Evolutionary conservation across 2,329 filamentous ascomycete genomes (phyloP), one percentile per base, ranked within the genome.

Genomic region (Lecanicillium sp.): DNA sequence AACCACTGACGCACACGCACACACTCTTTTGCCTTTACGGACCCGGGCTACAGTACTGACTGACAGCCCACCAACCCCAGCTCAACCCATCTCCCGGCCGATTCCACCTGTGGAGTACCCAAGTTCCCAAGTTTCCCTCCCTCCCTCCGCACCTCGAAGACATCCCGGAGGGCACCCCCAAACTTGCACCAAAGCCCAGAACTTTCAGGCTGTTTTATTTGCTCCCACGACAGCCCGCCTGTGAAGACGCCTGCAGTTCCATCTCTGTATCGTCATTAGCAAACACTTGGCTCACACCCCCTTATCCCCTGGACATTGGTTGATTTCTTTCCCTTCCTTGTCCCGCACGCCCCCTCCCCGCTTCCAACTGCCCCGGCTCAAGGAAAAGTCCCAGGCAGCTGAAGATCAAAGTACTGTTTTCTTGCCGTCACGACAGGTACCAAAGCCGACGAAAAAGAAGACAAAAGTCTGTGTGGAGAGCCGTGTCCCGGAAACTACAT

Each of bases 401-500:
- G 41, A 43, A 39, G 41, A 43, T 43, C 37, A 32, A 40, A 40
- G 29, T 30, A 33, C 22, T 25, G 17, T 18, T 33, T 37, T 13
- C 31, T 41, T 25, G 22, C 35, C 39, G 39, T 41, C 29, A 41
- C 39, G 39, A 41, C 6, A 25, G 22, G 22, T 25, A 25, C 22
- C 39, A 33, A n/a, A 32, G 12, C 30, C 30, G 29, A 41, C 17
- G 25, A 41, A 15, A 40, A 29, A 12, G 18, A 9, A 35, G 30
- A 35, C 25, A 33, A 35, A 42, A 33, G 35, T 32, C 40, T 35
- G 12, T 42, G 40, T 42, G 40, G 40, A 39, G 40, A 29, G 29
- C 35, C 35, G 32, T 38, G 13, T 11, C 35, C 28, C 35, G 32
- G 29, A 38, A 38, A 44, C 41, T 54, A 48, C 45, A 57, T 61